A percentile compares a stretch with the other conserved stretches of the same genome.
Evolutionary conservation across 148 eudicot genomes (phyloP).

Genomic region (Persicaria maculosa): DNA sequence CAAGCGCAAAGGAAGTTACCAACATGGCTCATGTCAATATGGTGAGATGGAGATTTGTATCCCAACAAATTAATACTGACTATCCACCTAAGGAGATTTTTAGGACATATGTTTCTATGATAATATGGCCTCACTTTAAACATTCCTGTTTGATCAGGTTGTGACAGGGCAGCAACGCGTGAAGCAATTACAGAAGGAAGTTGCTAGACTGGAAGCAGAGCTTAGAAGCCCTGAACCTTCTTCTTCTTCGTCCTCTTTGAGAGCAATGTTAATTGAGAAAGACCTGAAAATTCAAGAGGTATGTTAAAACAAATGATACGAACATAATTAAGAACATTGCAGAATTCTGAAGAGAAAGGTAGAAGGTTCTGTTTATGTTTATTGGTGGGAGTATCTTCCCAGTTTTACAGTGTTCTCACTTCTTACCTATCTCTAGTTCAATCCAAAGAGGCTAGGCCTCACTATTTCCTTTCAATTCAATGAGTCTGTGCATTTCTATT

Average conservation of each 20-base stretch:
- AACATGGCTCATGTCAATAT: slow-evolving; percentile 86
- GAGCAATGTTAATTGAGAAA: slow-evolving; percentile 59
- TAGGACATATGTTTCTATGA: neutral
- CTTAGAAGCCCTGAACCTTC: slow-evolving; percentile 80
- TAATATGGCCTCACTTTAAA: slow-evolving; percentile 2
- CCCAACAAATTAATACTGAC: neutral
- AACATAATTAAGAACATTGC: no score
- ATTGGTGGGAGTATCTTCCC: no score
- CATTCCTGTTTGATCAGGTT: slow-evolving; percentile 41
- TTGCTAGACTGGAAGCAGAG: slow-evolving; percentile 92
- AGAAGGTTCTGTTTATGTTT: no score
- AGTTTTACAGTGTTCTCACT: no score
- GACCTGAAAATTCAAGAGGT: slow-evolving; percentile 84
- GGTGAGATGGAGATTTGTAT: slow-evolving; percentile 35
- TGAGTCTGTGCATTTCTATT: no score
- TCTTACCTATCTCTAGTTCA: no score
- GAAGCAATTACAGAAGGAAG: slow-evolving; percentile 80
- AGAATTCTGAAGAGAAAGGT: no score
- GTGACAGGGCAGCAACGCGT: slow-evolving; percentile 76
- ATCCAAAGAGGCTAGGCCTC: no score
- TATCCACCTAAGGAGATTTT: neutral
- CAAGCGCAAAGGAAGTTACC: slow-evolving; percentile 92
- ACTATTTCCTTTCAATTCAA: no score
- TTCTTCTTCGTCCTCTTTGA: slow-evolving; percentile 42
- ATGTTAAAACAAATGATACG: slow-evolving; percentile 1